Conservation (phyloP, 768 basidiomycete species). For the Naganishia onofrii region DNA sequence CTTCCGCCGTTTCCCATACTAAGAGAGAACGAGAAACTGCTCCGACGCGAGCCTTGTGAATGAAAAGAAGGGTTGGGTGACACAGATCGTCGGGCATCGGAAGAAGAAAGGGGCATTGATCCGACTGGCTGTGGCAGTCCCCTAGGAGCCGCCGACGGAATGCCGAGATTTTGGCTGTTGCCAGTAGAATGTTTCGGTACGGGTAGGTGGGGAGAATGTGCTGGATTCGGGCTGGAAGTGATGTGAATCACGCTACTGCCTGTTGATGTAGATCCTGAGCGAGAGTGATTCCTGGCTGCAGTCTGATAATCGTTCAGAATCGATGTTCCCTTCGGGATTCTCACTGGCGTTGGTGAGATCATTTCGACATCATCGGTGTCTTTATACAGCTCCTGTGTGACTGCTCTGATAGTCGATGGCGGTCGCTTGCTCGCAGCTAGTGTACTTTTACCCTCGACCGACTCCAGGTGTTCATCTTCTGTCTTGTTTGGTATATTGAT, state of each 20-base stretch:
- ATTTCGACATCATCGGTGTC: constrained; percentile 1
- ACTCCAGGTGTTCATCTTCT: background rate
- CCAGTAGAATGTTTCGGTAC: background rate
- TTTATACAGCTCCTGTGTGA: background rate
- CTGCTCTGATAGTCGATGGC: background rate
- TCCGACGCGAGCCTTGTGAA: constrained; percentile 8
- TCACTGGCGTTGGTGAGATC: constrained; percentile 11
- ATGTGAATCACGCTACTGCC: constrained; percentile 3
- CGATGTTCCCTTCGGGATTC: background rate
- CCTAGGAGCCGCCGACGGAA: background rate
- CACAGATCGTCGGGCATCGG: background rate
- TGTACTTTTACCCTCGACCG: background rate
- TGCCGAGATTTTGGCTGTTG: background rate
- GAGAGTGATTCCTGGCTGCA: background rate
- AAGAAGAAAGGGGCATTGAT: constrained; percentile 2
- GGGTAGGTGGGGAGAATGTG: background rate
- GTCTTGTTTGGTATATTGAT: background rate
- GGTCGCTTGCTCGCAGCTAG: background rate
- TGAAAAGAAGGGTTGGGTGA: constrained; percentile 10
- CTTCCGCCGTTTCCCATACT: constrained; percentile 21
- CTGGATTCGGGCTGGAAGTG: constrained; percentile 14
- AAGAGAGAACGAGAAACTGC: constrained; percentile 13
- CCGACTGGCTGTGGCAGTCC: constrained; percentile 11
- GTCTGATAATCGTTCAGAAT: background rate
- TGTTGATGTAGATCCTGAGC: constrained; percentile 3